phyloP scores from a whole-genome alignment of 2,329 filamentous ascomycete species.

The Trichoderma sp. region DNA sequence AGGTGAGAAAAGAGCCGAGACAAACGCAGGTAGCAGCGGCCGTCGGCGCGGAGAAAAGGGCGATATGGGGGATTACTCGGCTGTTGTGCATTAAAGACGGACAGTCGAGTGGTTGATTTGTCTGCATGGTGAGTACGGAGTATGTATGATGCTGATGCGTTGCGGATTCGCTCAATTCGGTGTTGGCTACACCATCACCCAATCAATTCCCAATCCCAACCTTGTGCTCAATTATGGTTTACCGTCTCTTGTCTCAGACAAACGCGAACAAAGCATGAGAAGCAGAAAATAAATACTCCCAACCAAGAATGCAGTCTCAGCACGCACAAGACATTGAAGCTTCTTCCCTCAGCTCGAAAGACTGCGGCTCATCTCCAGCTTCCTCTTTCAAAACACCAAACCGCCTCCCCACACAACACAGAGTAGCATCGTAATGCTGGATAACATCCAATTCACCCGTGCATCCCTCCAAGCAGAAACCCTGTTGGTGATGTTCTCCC shows the following conservation, averaged over 20 bases:
- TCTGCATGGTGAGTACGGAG: not conserved
- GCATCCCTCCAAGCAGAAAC: not conserved
- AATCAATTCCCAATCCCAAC: not conserved
- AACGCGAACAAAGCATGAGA: not conserved
- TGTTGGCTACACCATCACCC: not conserved
- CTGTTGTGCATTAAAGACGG: not conserved
- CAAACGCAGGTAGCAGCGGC: not conserved
- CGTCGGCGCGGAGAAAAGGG: not conserved
- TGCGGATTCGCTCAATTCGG: not conserved
- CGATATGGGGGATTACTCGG: not conserved
- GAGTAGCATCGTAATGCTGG: not conserved
- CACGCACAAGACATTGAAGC: not conserved
- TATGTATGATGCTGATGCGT: not conserved
- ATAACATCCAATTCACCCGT: slow-evolving; percentile 8
- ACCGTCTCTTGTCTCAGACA: not conserved
- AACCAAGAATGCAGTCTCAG: not conserved
- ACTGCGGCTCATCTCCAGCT: not conserved
- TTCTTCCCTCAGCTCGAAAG: not conserved
- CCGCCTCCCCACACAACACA: not conserved
- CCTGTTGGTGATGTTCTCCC: slow-evolving; percentile 3
- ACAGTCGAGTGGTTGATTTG: not conserved
- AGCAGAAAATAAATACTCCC: not conserved
- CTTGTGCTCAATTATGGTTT: not conserved
- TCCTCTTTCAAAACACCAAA: slow-evolving; percentile 12
- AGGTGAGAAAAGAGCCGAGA: not conserved